Evolutionary conservation across 2,329 filamentous ascomycete genomes (phyloP).

Genomic region (Trichoderma sp.): DNA sequence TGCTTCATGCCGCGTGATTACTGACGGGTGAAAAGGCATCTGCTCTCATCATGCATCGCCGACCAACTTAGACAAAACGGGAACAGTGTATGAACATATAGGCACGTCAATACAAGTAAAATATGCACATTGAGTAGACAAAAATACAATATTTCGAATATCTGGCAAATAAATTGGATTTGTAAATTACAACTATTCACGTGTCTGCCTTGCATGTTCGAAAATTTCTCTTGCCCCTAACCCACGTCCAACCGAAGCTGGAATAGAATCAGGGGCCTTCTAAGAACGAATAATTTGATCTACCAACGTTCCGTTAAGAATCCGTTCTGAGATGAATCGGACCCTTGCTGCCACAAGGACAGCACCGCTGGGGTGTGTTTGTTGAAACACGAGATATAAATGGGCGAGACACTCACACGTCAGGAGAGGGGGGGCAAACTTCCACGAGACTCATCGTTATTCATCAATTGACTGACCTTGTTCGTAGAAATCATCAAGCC

Average conservation of each 20-base stretch:
- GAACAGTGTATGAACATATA: neutral
- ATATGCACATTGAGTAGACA: neutral
- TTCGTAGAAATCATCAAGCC: conserved; percentile 4
- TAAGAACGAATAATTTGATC: conserved; percentile 44
- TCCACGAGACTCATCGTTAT: conserved; percentile 5
- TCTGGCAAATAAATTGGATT: neutral
- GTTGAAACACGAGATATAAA: neutral
- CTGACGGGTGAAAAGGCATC: conserved; percentile 28
- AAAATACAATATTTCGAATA: neutral
- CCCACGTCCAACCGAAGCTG: conserved; percentile 31
- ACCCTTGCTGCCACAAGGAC: conserved; percentile 69
- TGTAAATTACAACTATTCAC: neutral
- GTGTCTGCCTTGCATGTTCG: conserved; percentile 33
- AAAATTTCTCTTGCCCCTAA: conserved; percentile 42
- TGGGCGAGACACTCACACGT: neutral
- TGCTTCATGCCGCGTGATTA: neutral
- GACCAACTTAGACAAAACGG: conserved; percentile 13
- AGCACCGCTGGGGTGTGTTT: conserved; percentile 62
- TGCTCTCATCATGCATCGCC: conserved; percentile 34
- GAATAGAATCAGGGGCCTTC: conserved; percentile 37
- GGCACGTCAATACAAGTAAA: neutral
- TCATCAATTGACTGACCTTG: conserved; percentile 27
- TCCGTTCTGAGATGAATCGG: conserved; percentile 63
- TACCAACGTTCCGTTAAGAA: conserved; percentile 84
- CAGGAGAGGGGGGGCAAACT: neutral